phyloP scores from a whole-genome alignment of 1,284 basidiomycete genomes.

The Trametes sp. region DNA sequence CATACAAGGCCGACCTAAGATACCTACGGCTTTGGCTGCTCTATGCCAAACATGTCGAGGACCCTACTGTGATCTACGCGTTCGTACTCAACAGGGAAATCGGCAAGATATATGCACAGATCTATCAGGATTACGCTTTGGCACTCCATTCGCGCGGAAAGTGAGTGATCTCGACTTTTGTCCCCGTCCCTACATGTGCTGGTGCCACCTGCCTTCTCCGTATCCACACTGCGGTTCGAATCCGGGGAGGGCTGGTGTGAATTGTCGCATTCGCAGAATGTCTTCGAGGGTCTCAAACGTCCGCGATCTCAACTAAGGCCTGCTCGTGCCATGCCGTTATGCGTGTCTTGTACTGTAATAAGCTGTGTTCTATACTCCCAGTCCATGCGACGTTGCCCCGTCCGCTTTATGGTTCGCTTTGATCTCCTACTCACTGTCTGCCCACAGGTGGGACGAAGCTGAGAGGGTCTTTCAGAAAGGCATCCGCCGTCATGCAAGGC shows the following conservation, averaged over 20 bases:
- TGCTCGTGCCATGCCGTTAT: too few relatives aligned
- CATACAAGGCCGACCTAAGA: conserved; percentile 87
- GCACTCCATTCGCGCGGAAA: conserved; percentile 36
- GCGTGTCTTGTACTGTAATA: too few relatives aligned
- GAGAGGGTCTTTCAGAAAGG: conserved; percentile 87
- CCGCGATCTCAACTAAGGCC: too few relatives aligned
- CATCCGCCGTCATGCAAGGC: conserved; percentile 83
- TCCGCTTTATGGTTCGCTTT: too few relatives aligned
- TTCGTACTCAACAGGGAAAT: conserved; percentile 90
- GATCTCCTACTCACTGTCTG: too few relatives aligned
- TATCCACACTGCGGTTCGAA: too few relatives aligned
- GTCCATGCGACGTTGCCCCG: too few relatives aligned
- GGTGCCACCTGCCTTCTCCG: not conserved
- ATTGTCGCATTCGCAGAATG: too few relatives aligned
- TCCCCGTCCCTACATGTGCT: not conserved
- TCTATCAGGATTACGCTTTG: conserved; percentile 88
- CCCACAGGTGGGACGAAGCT: conserved; percentile 60
- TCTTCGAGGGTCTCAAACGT: too few relatives aligned
- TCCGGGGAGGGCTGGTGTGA: too few relatives aligned
- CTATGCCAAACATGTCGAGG: conserved; percentile 84
- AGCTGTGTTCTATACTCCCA: too few relatives aligned
- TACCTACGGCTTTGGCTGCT: conserved; percentile 92
- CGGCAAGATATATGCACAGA: conserved; percentile 79
- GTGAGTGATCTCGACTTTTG: conserved; percentile 30
- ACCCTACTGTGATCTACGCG: conserved; percentile 75